Evolutionary conservation across 257 asterid genomes (phyloP), one percentile per base, ranked within the genome.

Genomic region (Fraxinus cuspidata): DNA sequence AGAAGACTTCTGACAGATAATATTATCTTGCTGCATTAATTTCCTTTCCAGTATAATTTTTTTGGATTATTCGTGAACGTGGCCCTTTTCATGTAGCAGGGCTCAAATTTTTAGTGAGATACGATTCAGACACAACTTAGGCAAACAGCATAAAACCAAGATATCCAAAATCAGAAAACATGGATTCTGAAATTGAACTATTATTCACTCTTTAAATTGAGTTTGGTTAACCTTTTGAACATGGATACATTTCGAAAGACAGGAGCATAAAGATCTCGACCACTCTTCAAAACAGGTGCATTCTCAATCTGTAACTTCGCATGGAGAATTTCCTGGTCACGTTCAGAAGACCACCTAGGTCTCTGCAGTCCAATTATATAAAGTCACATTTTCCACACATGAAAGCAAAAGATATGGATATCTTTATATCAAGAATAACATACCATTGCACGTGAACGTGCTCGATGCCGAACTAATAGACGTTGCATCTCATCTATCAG

Each of bases 381-480:
- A 25, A 76, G 16, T 31, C 70, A 87, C 27, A 16, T 7, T 31
- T 58, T 42, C 18, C 5, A 63, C 72, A 68, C 19, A 11, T 73
- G 5, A 65, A 58, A 74, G 27, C 79, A 75, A 81, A 51, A 71
- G n/a, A 65, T 25, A 77, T 19, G 21, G 35, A 47, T 44, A 53
- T 63, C 44, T 71, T 47, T 44, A 25, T 28, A 79, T 58, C 64
- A 49, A 83, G 56, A 74, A 72, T 35, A 3, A 42, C 91, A 64
- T 87, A 94, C 98, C 97, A 89, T 87, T 84, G 97, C 96, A 79
- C 90, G 96, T 31, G 97, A 94, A 78, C 88, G 94, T 80, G 94
- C 94, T 65, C 90, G 97, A 76, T 90, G 79, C 2, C 85, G 86
- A 81, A 83, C 86, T 65, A 94, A 84, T 84, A 94, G 58, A 47